These are phyloP conservation scores for Ganoderma lucidum DNA, from an alignment of 1,284 basidiomycete species.

Conservation along the genomic window DNA sequence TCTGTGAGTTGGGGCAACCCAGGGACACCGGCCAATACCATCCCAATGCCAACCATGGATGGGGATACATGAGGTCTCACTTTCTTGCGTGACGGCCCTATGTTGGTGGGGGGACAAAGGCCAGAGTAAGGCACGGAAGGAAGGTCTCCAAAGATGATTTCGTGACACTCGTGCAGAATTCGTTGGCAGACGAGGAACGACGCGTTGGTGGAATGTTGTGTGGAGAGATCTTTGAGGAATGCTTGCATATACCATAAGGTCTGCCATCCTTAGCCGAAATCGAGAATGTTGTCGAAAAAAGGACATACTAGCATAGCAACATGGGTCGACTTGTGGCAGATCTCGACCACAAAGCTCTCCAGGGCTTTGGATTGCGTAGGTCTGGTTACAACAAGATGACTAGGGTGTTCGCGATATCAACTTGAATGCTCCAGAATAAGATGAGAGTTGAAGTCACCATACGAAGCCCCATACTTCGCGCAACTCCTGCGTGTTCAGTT, in stretches of 20 bases:
- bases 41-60: slow-evolving; percentile 86
- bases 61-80: slow-evolving; percentile 79
- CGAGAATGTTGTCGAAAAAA: slow-evolving; percentile 23
- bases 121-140: slow-evolving; percentile 75
- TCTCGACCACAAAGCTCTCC: slow-evolving; percentile 90
- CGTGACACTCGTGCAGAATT: slow-evolving; percentile 92
- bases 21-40: slow-evolving; percentile 80
- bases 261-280: slow-evolving; percentile 51
- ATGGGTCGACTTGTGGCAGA: slow-evolving; percentile 90
- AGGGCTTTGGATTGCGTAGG: slow-evolving; percentile 91
- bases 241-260: slow-evolving; percentile 99
- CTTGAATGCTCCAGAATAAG: slow-evolving; percentile 15
- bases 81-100: slow-evolving; percentile 64
- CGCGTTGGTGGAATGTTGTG: slow-evolving; percentile 67
- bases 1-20: slow-evolving; percentile 81
- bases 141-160: slow-evolving; percentile 95
- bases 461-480: slow-evolving; percentile 97
- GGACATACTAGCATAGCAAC: slow-evolving; percentile 89
- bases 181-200: slow-evolving; percentile 95
- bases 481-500: slow-evolving; percentile 82
- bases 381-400: slow-evolving; percentile 91
- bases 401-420: slow-evolving; percentile 44
- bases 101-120: slow-evolving; percentile 54
- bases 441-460: slow-evolving; percentile 63
- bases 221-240: slow-evolving; percentile 86